phyloP scores from a whole-genome alignment of 108 stramenopile species.

The Parietichytrium sp. region DNA sequence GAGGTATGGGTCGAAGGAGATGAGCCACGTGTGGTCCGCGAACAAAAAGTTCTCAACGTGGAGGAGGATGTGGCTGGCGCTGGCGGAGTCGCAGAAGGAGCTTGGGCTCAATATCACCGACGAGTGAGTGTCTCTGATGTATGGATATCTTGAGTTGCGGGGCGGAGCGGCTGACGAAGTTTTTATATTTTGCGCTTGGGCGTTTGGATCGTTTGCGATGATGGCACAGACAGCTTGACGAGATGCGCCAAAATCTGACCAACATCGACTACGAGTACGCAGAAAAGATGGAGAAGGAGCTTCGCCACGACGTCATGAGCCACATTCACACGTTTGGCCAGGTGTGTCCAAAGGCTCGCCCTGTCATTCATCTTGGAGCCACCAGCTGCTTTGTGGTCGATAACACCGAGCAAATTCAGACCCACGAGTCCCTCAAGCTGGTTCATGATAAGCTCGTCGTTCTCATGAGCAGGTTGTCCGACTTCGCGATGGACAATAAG shows the following conservation, averaged over 20 bases:
- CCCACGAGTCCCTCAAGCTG: constrained; percentile 77
- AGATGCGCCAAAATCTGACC: constrained; percentile 63
- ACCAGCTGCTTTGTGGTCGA: constrained; percentile 95
- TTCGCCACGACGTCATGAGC: constrained; percentile 99
- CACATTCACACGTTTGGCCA: constrained; percentile 86
- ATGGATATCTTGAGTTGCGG: no score
- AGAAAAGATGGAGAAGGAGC: constrained; percentile 84
- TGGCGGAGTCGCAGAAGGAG: constrained; percentile 92
- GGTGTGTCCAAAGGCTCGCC: constrained; percentile 80
- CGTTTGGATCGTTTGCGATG: no score
- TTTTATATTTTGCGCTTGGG: no score
- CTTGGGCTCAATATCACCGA: constrained; percentile 87
- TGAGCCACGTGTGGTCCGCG: constrained; percentile 93
- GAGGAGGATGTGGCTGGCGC: constrained; percentile 96
- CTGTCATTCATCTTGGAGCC: constrained; percentile 94
- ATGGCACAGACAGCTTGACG: constrained; percentile 44
- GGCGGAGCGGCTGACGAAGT: no score
- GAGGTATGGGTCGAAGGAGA: constrained; percentile 93
- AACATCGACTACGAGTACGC: constrained; percentile 90
- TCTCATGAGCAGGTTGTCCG: constrained; percentile 68
- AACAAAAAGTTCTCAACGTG: constrained; percentile 98
- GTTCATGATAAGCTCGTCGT: constrained; percentile 85
- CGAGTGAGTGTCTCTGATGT: no score
- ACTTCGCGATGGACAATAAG: constrained; percentile 76
- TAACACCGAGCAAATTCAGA: constrained; percentile 90